Conservation (phyloP, 2,329 filamentous ascomycete genomes). For the Cadophora gregata region DNA sequence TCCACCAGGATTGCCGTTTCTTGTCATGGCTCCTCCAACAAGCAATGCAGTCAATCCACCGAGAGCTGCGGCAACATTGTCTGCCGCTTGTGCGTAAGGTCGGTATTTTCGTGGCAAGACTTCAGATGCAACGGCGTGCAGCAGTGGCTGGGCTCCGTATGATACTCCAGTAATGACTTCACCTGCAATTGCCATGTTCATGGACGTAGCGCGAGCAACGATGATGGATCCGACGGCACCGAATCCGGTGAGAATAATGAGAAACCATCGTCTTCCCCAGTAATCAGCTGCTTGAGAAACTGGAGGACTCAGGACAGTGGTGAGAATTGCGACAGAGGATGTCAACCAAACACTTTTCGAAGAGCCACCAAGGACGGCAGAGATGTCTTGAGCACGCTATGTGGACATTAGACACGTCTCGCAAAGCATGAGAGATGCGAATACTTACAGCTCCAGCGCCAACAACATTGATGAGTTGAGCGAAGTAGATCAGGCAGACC, state of each 20-base stretch:
- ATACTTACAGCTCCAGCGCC: slow-evolving; percentile 37
- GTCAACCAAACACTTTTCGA: slow-evolving; percentile 45
- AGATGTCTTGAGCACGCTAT: slow-evolving; percentile 24
- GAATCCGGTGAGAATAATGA: slow-evolving; percentile 46
- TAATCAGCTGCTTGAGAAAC: slow-evolving; percentile 50
- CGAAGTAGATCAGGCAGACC: slow-evolving; percentile 47
- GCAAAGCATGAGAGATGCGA: not conserved
- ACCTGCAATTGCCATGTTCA: slow-evolving; percentile 48
- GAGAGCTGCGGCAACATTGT: slow-evolving; percentile 43
- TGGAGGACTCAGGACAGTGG: slow-evolving; percentile 48
- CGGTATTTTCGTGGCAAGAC: slow-evolving; percentile 48
- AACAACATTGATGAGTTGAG: slow-evolving; percentile 46
- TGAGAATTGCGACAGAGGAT: slow-evolving; percentile 47
- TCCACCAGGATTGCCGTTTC: slow-evolving; percentile 41
- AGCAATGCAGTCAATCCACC: slow-evolving; percentile 45
- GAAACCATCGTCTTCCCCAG: slow-evolving; percentile 51
- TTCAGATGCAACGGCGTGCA: slow-evolving; percentile 49
- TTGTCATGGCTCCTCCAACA: slow-evolving; percentile 46
- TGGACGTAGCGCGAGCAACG: slow-evolving; percentile 45
- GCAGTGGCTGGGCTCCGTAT: slow-evolving; percentile 48
- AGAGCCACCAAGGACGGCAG: slow-evolving; percentile 18
- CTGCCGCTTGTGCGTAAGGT: slow-evolving; percentile 46
- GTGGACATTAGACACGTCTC: not conserved
- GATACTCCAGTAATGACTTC: slow-evolving; percentile 46
- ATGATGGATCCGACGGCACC: slow-evolving; percentile 47